These are phyloP conservation scores for Hypholoma sublateritium DNA, from an alignment of 768 basidiomycete genomes.

Conservation along the genomic window DNA sequence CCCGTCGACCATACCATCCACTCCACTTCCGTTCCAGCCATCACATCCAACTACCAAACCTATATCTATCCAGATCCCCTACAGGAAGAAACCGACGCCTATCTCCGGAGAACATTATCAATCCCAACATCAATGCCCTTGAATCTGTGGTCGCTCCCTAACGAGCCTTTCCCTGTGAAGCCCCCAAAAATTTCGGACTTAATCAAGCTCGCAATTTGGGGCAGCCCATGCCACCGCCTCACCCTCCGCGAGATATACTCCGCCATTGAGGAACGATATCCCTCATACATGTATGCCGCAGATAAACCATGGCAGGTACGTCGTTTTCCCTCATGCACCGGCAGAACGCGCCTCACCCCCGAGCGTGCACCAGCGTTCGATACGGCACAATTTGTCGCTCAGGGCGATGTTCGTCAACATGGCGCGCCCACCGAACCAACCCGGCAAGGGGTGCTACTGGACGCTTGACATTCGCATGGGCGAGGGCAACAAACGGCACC, in stretches of 20 bases:
- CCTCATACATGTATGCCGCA: not conserved
- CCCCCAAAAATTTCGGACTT: conserved; percentile 5
- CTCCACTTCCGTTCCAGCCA: too few species aligned
- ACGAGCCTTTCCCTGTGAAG: not conserved
- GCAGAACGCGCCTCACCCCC: not conserved
- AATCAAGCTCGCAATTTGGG: conserved; percentile 17
- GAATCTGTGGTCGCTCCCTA: conserved; percentile 13
- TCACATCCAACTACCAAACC: too few species aligned
- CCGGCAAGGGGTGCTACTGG: conserved; percentile 74
- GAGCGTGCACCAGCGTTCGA: conserved; percentile 30
- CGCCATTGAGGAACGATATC: conserved; percentile 7
- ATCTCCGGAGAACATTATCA: conserved; percentile 14
- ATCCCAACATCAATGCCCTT: conserved; percentile 12
- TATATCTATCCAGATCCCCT: not conserved
- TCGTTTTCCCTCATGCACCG: not conserved
- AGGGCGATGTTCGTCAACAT: conserved; percentile 54
- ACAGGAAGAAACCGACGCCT: conserved; percentile 17
- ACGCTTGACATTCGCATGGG: conserved; percentile 50
- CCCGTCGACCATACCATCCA: too few species aligned
- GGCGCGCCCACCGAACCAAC: conserved; percentile 61
- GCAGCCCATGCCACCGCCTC: conserved; percentile 6
- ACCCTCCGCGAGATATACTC: conserved; percentile 10
- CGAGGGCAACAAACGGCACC: conserved; percentile 60
- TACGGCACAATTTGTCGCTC: conserved; percentile 43
- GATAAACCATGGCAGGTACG: conserved; percentile 14